phyloP scores from a whole-genome alignment of 306 rosid genomes.

The Quercus suber region DNA sequence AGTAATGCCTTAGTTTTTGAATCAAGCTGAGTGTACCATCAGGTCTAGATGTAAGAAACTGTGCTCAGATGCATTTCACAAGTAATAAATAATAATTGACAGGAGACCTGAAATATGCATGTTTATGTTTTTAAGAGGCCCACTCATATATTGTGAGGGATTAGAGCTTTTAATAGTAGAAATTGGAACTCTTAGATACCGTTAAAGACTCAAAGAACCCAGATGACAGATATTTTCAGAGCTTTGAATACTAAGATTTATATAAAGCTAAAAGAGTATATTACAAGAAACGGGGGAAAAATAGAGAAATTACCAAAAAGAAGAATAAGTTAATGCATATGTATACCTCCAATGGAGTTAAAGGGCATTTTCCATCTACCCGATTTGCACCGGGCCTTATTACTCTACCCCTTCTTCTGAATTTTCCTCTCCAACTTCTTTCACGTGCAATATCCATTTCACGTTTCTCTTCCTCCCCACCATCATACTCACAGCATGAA shows the following conservation, averaged over 20 bases:
- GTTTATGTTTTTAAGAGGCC: neutral
- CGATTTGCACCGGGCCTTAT: conserved; percentile 93
- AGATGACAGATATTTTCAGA: neutral
- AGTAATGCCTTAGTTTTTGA: neutral
- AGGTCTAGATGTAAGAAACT: neutral
- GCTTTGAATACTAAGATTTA: neutral
- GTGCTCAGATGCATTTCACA: neutral
- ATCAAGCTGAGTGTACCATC: neutral
- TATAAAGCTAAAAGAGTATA: neutral
- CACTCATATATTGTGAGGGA: neutral
- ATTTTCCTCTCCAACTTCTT: conserved; percentile 99
- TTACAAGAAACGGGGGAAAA: neutral
- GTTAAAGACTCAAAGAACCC: neutral
- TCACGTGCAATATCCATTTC: conserved; percentile 98
- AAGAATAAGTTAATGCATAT: neutral
- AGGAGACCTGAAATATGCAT: neutral
- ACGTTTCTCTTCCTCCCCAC: conserved; percentile 87
- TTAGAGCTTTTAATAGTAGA: neutral
- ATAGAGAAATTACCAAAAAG: neutral
- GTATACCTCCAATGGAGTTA: conserved; percentile 92
- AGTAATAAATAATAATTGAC: neutral
- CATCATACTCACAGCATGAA: conserved; percentile 94
- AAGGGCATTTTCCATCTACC: conserved; percentile 89
- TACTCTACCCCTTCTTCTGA: conserved; percentile 76
- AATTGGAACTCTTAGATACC: neutral